Percentiles rank a stretch among this genome's conserved stretches.
Evolutionary conservation across 306 rosid genomes (phyloP).

Genomic region (Rosa chinensis): DNA sequence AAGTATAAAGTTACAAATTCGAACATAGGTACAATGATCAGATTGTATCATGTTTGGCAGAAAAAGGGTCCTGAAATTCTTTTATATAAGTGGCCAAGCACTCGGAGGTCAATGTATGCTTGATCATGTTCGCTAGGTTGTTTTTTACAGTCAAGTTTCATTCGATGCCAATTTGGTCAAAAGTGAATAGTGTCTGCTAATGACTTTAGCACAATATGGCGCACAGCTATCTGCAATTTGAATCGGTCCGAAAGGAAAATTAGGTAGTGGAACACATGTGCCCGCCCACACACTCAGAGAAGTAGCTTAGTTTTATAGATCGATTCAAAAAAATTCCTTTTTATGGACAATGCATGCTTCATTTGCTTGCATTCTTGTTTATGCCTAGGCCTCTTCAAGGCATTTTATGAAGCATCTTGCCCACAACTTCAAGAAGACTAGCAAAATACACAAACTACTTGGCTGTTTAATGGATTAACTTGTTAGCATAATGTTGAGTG

Average conservation of each 20-base stretch:
- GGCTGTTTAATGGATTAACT: neutral
- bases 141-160: neutral
- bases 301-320: neutral
- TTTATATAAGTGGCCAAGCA: neutral
- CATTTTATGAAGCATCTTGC: neutral
- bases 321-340: neutral
- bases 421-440: neutral
- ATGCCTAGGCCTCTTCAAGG: neutral
- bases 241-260: conserved; percentile 3
- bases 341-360: neutral
- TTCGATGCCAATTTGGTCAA: neutral
- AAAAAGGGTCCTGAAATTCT: conserved; percentile 3
- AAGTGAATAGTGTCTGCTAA: neutral
- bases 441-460: neutral
- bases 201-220: conserved; percentile 23
- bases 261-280: neutral
- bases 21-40: neutral
- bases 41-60: neutral
- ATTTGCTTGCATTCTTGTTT: neutral
- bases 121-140: conserved; percentile 13
- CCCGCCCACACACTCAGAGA: neutral
- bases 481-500: neutral
- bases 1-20: conserved; percentile 3
- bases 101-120: conserved; percentile 10
- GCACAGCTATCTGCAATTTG: conserved; percentile 28